These are phyloP conservation scores for Trypanosoma rangeli DNA, from an alignment of 208 protist genomes.

Conservation along the genomic window DNA sequence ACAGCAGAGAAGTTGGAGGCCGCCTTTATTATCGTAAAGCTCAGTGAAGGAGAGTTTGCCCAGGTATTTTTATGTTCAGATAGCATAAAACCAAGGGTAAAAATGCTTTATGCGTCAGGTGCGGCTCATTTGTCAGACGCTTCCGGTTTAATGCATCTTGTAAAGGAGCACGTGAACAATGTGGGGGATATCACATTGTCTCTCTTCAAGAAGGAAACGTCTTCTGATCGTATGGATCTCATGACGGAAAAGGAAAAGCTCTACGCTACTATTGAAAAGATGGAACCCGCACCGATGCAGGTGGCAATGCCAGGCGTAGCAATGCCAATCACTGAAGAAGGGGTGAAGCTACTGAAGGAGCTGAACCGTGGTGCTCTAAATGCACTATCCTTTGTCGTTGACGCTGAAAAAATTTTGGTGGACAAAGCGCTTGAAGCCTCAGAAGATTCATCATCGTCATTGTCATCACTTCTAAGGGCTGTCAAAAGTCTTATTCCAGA, in stretches of 20 bases:
- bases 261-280: conserved; percentile 45
- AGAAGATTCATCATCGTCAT: neutral
- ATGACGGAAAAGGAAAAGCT: conserved; percentile 76
- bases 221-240: conserved; percentile 38
- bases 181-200: conserved; percentile 39
- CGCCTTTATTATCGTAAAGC: conserved; percentile 52
- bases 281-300: conserved; percentile 67
- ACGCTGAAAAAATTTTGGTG: conserved; percentile 26
- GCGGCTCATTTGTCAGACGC: conserved; percentile 33
- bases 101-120: conserved; percentile 70
- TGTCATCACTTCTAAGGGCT: conserved; percentile 12
- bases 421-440: conserved; percentile 21
- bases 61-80: conserved; percentile 62
- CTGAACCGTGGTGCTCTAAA: conserved; percentile 36
- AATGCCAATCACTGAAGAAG: conserved; percentile 42
- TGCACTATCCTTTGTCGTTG: conserved; percentile 50
- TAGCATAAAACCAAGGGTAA: conserved; percentile 42
- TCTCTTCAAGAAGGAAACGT: conserved; percentile 46
- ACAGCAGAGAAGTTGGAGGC: conserved; percentile 26
- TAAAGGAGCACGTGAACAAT: conserved; percentile 28
- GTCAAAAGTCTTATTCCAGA: conserved; percentile 25
- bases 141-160: conserved; percentile 8
- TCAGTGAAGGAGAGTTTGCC: conserved; percentile 28
- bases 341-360: conserved; percentile 30
- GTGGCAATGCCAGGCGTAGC: conserved; percentile 56